Evolutionary conservation across 129 eudicot species (phyloP).

Genomic region (Lactuca saligna): DNA sequence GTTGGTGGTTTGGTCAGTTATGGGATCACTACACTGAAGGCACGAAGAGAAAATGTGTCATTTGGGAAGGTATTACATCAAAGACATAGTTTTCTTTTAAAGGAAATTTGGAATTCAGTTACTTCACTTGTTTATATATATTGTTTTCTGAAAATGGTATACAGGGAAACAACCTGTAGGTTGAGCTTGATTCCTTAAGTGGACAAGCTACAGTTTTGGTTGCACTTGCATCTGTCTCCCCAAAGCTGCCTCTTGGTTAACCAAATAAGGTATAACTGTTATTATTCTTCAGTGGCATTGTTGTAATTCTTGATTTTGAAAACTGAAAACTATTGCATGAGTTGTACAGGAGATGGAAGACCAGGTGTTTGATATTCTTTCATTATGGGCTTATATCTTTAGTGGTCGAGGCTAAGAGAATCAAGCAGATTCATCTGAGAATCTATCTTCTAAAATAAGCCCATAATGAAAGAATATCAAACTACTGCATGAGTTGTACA

Average conservation of each 20-base stretch:
- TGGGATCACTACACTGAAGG: constrained; percentile 80
- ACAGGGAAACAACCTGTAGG: constrained; percentile 66
- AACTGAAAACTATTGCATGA: not conserved
- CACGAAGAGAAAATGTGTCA: constrained; percentile 74
- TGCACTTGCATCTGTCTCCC: constrained; percentile 86
- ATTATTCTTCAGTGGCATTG: not conserved
- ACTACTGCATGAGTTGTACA: constrained; percentile 44
- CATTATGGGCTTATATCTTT: constrained; percentile 79
- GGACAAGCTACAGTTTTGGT: constrained; percentile 96
- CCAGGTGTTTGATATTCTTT: constrained; percentile 92
- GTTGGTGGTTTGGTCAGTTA: constrained; percentile 95
- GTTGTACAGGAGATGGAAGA: constrained; percentile 89
- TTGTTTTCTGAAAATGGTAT: constrained; percentile 24
- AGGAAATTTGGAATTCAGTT: constrained; percentile 4
- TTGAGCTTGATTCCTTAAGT: constrained; percentile 82
- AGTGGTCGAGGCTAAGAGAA: constrained; percentile 50
- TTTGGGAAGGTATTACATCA: constrained; percentile 71
- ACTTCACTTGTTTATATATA: not conserved
- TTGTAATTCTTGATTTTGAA: constrained; percentile 26
- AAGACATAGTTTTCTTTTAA: not conserved
- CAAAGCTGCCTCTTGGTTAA: constrained; percentile 93
- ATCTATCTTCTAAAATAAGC: constrained; percentile 58
- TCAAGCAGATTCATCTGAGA: constrained; percentile 47
- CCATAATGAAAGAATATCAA: no score
- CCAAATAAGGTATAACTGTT: constrained; percentile 70